Conservation (phyloP, 805 yeast species). For the Lipomyces sp. region DNA sequence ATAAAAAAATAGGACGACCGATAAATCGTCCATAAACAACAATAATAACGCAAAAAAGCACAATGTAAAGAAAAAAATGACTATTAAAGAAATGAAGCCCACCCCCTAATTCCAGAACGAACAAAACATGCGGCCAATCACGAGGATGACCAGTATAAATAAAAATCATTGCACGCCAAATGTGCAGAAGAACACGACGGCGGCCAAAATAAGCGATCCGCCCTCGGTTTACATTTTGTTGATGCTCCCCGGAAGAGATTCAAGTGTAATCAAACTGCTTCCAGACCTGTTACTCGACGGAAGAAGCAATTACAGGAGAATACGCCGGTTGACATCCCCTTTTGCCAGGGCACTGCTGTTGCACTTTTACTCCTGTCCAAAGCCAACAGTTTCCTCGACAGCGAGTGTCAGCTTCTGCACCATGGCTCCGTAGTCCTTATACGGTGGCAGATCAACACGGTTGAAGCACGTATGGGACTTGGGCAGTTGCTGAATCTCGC, state of each 20-base stretch:
- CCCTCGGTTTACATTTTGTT: neutral
- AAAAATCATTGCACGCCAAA: too few relatives aligned
- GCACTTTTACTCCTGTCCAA: constrained; percentile 93
- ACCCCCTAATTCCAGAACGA: neutral
- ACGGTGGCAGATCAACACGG: constrained; percentile 96
- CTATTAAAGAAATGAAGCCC: neutral
- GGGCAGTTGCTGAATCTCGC: constrained; percentile 86
- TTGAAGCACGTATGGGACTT: constrained; percentile 98
- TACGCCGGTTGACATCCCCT: too few relatives aligned
- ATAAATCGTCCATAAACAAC: neutral
- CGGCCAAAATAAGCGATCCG: neutral
- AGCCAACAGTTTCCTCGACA: constrained; percentile 98
- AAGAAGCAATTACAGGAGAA: too few relatives aligned
- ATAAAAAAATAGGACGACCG: neutral
- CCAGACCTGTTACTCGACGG: too few relatives aligned
- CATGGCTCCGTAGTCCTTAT: constrained; percentile 75
- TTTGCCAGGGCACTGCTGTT: too few relatives aligned
- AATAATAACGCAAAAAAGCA: neutral
- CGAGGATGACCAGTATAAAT: too few relatives aligned
- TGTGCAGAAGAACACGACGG: neutral
- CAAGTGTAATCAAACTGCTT: too few relatives aligned
- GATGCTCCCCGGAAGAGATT: too few relatives aligned
- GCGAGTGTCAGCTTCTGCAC: constrained; percentile 91
- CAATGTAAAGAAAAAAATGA: neutral
- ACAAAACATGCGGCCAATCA: neutral